Base-by-base conservation (phyloP, 1,284 basidiomycete genomes). In the Ganoderma multipileum region DNA sequence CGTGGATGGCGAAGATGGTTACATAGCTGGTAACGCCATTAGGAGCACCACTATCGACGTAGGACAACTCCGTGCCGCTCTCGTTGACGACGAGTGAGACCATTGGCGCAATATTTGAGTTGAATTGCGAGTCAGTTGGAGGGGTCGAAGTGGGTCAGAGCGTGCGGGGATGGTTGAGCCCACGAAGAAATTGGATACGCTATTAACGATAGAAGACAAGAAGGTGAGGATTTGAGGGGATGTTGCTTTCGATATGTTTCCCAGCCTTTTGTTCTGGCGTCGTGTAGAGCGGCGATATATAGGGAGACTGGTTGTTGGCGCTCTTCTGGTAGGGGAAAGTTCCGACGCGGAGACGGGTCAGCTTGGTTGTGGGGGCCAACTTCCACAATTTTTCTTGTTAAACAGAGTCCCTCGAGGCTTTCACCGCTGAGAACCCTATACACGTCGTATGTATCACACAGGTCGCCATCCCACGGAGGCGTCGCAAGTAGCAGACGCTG, bases 1-100 rank as follows among this genome's bases (percentile, higher is more conserved):
- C 71, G 60, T 74, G 73, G 28, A 74, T 61, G 38, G 71, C 69
- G 33, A 74, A 68, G 52, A 74, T 60, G 33, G 73, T 72, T 0
- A 60, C 57, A 61, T 74, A 74, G 12, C 50, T 30, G 0, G 54
- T 20, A 7, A 47, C n/a, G 9, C 36, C 23, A 7, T 11, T 18
- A 23, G 72, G 72, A 3, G 57, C 68, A 18, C 72, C 72, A 39
- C 70, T 72, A 47, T 73, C 72, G 44, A 70, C 20, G 30, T 70
- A 73, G 2, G 68, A 61, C 7, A 73, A 67, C 63, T 67, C 33
- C 1, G 63, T 70, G 9, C 64, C 66, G 14, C 57, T 36, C 33
- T 68, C 55, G 61, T 72, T 62, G 36, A 73, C 66, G 2, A 41
- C 36, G 52, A 71, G 64, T n/a, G 61, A 39, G 23, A 38, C 41